These are phyloP conservation scores for Tephrocybe sp. DNA, from an alignment of 768 basidiomycete species.

Conservation along the genomic window DNA sequence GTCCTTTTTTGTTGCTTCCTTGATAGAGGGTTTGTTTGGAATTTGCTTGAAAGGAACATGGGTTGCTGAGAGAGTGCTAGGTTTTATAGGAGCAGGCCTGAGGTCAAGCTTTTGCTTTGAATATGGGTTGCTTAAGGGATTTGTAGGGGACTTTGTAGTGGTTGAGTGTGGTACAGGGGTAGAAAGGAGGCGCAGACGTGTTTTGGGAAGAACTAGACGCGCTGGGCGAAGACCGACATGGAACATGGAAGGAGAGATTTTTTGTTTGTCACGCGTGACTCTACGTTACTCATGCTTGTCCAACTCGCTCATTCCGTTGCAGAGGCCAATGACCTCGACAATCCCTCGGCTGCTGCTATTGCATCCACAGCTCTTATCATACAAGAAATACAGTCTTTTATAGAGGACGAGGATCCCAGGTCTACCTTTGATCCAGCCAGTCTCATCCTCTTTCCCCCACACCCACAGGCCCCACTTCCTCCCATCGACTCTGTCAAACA, in stretches of 20 bases:
- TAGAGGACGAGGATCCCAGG: constrained; percentile 3
- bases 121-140: constrained; percentile 23
- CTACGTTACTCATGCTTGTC: constrained; percentile 12
- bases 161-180: constrained; percentile 20
- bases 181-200: constrained; percentile 15
- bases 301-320: constrained; percentile 8
- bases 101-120: constrained; percentile 53
- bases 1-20: constrained; percentile 59
- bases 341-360: constrained; percentile 9
- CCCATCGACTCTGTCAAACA: constrained; percentile 4
- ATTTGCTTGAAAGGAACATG: constrained; percentile 27
- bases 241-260: constrained; percentile 14
- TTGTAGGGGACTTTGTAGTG: constrained; percentile 5
- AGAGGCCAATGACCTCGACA: constrained; percentile 7
- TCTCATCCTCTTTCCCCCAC: constrained; percentile 20
- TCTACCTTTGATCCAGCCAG: constrained; percentile 13
- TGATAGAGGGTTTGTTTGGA: constrained; percentile 27
- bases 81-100: constrained; percentile 61
- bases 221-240: constrained; percentile 9
- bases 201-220: constrained; percentile 1
- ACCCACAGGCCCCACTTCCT: background rate
- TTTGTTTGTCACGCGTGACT: constrained; percentile 16
- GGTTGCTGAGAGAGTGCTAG: constrained; percentile 19
- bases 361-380: constrained; percentile 20
- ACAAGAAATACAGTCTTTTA: constrained; percentile 13